phyloP scores from a whole-genome alignment of 2,329 filamentous ascomycete genomes.

The Lasiodiplodia citricola region DNA sequence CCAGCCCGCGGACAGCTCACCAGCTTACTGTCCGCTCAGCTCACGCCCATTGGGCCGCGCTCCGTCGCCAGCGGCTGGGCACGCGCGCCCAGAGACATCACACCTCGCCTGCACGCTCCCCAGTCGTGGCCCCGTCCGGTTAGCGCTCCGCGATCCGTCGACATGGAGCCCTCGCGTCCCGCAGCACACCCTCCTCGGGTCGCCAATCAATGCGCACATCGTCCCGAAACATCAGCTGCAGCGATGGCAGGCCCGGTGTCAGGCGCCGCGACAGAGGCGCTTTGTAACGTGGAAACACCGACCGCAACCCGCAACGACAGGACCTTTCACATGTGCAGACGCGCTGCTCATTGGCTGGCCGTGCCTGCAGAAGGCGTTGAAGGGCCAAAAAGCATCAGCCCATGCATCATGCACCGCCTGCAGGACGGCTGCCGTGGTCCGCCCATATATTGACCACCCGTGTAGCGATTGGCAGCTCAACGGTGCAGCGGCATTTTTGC shows the following conservation, averaged over 20 bases:
- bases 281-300: neutral
- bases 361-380: neutral
- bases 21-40: neutral
- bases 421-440: neutral
- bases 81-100: conserved; percentile 16
- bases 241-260: neutral
- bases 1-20: conserved; percentile 1
- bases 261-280: conserved; percentile 4
- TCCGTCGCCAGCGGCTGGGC: neutral
- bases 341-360: neutral
- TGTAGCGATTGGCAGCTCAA: neutral
- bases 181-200: neutral
- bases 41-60: conserved; percentile 6
- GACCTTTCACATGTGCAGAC: neutral
- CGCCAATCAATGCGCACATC: conserved; percentile 11
- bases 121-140: conserved; percentile 9
- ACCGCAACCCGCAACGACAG: neutral
- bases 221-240: conserved; percentile 12
- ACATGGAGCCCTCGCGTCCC: conserved; percentile 1
- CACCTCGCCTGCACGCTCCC: conserved; percentile 17
- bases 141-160: conserved; percentile 16
- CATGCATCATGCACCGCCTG: neutral
- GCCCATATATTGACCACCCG: conserved; percentile 1
- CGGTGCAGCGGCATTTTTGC: neutral
- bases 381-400: neutral